A percentile compares a stretch with the other conserved stretches of the same genome.
These are phyloP conservation scores for Camelina sativa DNA, from an alignment of 345 rosid genomes.

Conservation along the genomic window DNA sequence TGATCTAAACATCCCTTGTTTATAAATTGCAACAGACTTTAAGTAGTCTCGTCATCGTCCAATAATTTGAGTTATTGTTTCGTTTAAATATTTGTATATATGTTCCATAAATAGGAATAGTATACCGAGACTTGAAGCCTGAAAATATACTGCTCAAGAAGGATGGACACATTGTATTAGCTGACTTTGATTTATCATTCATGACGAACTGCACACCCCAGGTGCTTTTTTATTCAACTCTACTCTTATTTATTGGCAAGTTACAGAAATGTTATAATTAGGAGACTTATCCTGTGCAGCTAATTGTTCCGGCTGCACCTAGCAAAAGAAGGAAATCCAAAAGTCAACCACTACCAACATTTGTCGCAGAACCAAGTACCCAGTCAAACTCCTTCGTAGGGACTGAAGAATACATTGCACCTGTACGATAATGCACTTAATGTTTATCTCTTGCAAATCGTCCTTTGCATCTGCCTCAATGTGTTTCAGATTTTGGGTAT, in stretches of 20 bases:
- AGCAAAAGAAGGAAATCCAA: conserved; percentile 69
- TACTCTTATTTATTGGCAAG: conserved; percentile 3
- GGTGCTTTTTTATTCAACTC: conserved; percentile 47
- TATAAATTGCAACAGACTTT: not conserved
- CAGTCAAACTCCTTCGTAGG: conserved; percentile 95
- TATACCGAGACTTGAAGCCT: conserved; percentile 94
- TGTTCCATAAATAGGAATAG: conserved; percentile 63
- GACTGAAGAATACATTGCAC: conserved; percentile 97
- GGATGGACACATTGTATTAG: conserved; percentile 82
- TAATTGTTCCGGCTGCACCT: conserved; percentile 57
- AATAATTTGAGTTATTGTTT: conserved; percentile 2
- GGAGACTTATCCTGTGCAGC: conserved; percentile 48
- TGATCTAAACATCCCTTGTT: not conserved
- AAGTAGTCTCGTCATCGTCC: not conserved
- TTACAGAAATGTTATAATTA: conserved; percentile 8
- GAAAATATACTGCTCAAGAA: conserved; percentile 86
- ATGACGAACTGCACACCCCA: conserved; percentile 76
- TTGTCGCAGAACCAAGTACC: conserved; percentile 84
- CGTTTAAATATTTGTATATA: conserved; percentile 6
- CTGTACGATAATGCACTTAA: conserved; percentile 58
- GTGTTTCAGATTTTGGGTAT: not conserved
- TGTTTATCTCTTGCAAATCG: conserved; percentile 12
- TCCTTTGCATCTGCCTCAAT: not conserved
- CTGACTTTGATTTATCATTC: conserved; percentile 94
- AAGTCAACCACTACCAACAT: conserved; percentile 69